Evolutionary conservation across 2,329 filamentous ascomycete species (phyloP), one percentile per base, ranked within the genome.

Genomic region (Macrophomina tecta): DNA sequence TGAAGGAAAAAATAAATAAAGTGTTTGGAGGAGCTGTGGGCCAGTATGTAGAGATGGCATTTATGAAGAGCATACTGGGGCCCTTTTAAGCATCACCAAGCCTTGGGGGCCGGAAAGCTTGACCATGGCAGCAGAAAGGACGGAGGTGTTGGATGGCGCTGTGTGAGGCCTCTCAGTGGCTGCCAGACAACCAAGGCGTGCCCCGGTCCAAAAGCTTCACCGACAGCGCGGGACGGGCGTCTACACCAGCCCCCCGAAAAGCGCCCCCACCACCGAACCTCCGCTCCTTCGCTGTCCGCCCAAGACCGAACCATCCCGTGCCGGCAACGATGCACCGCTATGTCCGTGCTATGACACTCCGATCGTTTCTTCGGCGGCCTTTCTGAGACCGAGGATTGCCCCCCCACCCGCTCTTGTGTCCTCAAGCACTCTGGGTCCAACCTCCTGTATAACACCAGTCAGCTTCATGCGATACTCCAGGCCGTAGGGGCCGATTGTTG

Each of bases 331-430:
- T 56, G 16, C 18, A 23, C 36, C 53, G 18, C 18, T 28, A 40
- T 30, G 9, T 60, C 32, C 40, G 28, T 28, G 14, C 45, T 62
- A 62, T n/a, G 42, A 48, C 65, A 85, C 69, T 0, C 82, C 83
- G 23, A 85, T 71, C 38, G 83, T 83, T 73, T 85, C 82, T 0
- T 82, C 83, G 1, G 85, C 74, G 9, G 84, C 77, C 49, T 81
- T 84, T 70, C 78, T 82, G 77, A 49, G 18, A 23, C 46, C 46
- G n/a, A 23, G 18, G 30, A n/a, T 4, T 34, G 2, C n/a, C 23
- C 23, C 23, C 2, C 23, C 23, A 23, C 23, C 23, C 23, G 23
- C 23, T 23, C 23, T 23, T 23, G 23, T 23, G 23, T 23, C 23
- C 23, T 23, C 23, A 23, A 23, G 23, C 23, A 23, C 23, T 23